phyloP scores from a whole-genome alignment of 768 basidiomycete species.

The Polyporus arcularius region DNA sequence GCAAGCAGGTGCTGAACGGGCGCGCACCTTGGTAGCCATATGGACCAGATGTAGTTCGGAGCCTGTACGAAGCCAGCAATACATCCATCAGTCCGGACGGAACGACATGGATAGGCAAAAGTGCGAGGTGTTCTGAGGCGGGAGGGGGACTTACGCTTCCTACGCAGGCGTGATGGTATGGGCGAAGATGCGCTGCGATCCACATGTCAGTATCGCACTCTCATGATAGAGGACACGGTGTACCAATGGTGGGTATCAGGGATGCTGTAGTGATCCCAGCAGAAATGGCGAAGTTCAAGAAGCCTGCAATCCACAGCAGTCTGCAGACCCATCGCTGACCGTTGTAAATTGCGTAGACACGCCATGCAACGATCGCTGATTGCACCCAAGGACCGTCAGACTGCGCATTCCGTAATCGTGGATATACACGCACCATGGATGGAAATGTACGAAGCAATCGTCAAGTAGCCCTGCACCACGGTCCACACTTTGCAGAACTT shows the following conservation, averaged over 20 bases:
- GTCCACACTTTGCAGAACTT: conserved; percentile 32
- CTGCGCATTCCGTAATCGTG: neutral
- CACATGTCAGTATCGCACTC: neutral
- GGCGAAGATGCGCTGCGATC: conserved; percentile 21
- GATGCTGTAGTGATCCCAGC: conserved; percentile 26
- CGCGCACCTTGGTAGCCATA: conserved; percentile 29
- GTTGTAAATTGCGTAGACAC: conserved; percentile 28
- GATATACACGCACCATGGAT: conserved; percentile 24
- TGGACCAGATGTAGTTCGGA: conserved; percentile 27
- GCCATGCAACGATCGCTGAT: conserved; percentile 28
- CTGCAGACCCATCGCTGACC: conserved; percentile 26
- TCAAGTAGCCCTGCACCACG: conserved; percentile 27
- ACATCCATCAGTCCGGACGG: too few relatives aligned
- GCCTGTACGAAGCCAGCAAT: conserved; percentile 14
- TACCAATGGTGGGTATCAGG: conserved; percentile 26
- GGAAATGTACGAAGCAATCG: conserved; percentile 30
- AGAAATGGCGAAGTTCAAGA: conserved; percentile 22
- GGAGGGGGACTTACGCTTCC: conserved; percentile 21
- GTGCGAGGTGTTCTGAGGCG: too few relatives aligned
- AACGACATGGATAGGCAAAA: neutral
- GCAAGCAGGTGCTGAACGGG: neutral
- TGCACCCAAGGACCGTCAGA: neutral
- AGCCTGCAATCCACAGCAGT: conserved; percentile 23
- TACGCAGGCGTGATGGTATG: conserved; percentile 28
- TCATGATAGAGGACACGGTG: neutral